Base-by-base conservation (phyloP, 1,139 yeast genomes). In the Hemisphaericaspora xylanilytica region DNA sequence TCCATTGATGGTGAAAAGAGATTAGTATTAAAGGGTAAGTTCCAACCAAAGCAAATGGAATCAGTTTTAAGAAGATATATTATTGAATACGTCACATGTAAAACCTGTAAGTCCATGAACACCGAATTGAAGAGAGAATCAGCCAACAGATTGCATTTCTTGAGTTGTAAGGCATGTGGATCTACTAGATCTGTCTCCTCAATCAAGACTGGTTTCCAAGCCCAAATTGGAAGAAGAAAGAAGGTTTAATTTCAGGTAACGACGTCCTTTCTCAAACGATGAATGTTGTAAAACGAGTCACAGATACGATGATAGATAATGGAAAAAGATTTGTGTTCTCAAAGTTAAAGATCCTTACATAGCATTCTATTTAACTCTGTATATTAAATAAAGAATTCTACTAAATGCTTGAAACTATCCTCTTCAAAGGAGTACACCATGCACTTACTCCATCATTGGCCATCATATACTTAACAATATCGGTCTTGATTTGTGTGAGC, bases 181-280 rank as follows among this genome's bases (percentile, higher is more conserved):
- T 87, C 96, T 36, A 84, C 97, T 41, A 84, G 97, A 73, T 89
- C 97, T 37, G 99, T 92, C 45, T 83, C 95, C 51, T 88, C 96
- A 36, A 94, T 94, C 69, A 92, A 94, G 80, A 87, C 97, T 40
- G 99, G 99, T 82, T 92, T 88, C 95, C 97, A 90, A 74, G 99
- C 98, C 51, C 85, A 88, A 66, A 81, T 85, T 62, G 85, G 88
- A 52, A 80, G 81, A 67, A 81, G 85, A 76, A 81, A 76, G 81
- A 81, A 70, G 59, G 58, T 56, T 50, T 65, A 55, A 44, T 24
- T 31, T 20, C 15, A 16, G 16, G 11, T 7, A 10, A 25, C 9
- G 15, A n/a, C 13, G 28, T 12, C 10, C 14, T 12, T 25, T 25
- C 15, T 25, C 32, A 31, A 21, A 21, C 13, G 27, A 14, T 7